Percentiles rank a stretch among this genome's conserved stretches.
These are phyloP conservation scores for Triticum urartu DNA, from an alignment of 176 grass and related monocot genomes.

Conservation along the genomic window DNA sequence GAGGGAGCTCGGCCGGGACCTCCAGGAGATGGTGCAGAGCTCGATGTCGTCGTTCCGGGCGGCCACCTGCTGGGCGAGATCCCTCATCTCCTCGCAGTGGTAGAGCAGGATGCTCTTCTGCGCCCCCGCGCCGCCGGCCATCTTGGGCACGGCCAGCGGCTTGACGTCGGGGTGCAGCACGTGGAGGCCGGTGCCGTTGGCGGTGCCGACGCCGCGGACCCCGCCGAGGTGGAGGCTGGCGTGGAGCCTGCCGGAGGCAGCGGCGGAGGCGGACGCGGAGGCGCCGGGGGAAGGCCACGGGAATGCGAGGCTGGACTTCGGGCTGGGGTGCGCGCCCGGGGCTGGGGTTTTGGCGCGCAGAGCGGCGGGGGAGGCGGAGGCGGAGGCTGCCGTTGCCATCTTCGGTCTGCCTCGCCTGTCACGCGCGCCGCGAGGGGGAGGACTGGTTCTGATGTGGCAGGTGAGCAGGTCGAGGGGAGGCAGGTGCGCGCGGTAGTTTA, in stretches of 20 bases:
- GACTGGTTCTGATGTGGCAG: constrained; percentile 6
- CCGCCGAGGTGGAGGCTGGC: constrained; percentile 53
- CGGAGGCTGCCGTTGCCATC: constrained; percentile 61
- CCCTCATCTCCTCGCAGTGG: constrained; percentile 94
- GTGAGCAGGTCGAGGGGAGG: not conserved
- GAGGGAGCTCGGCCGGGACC: constrained; percentile 20
- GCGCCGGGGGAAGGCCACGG: constrained; percentile 20
- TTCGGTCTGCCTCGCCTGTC: not conserved
- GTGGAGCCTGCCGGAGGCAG: constrained; percentile 30
- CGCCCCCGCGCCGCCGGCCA: constrained; percentile 14
- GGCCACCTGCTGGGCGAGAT: constrained; percentile 70
- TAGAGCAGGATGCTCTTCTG: constrained; percentile 82
- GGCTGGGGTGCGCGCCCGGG: constrained; percentile 6
- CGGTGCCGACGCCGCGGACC: constrained; percentile 22
- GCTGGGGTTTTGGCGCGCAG: constrained; percentile 21
- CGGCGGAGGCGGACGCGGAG: not conserved
- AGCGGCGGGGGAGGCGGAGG: constrained; percentile 42
- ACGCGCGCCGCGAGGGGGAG: not conserved
- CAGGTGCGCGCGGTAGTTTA: not conserved
- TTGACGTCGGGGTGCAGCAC: constrained; percentile 39
- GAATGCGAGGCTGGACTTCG: constrained; percentile 29
- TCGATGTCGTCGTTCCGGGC: constrained; percentile 77
- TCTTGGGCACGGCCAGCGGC: constrained; percentile 43
- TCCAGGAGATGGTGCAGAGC: constrained; percentile 86
- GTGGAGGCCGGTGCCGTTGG: constrained; percentile 43